These are phyloP conservation scores for Centrapalus pauciflorus DNA, from an alignment of 129 eudicot species.

Conservation along the genomic window DNA sequence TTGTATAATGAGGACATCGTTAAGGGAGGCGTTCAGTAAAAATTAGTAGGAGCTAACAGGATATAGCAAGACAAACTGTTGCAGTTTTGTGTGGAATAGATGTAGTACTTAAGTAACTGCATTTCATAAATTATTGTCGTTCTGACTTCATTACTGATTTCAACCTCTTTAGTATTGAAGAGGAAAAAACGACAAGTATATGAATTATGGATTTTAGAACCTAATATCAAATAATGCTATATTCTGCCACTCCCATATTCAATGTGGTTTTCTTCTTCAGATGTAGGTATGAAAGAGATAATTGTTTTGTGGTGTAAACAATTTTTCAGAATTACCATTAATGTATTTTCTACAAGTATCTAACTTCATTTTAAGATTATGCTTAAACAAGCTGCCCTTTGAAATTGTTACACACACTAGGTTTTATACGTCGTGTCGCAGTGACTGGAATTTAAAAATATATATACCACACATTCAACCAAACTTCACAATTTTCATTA, in stretches of 20 bases:
- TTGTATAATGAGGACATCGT: not conserved
- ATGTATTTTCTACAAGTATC: not conserved
- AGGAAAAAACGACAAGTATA: not conserved
- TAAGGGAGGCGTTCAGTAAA: not conserved
- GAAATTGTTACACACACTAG: too few species aligned
- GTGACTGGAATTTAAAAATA: too few species aligned
- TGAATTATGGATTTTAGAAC: conserved; percentile 3
- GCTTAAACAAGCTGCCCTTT: not conserved
- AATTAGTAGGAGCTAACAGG: too few species aligned
- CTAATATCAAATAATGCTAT: not conserved
- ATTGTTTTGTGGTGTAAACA: not conserved
- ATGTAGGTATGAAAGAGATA: not conserved
- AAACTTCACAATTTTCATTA: too few species aligned
- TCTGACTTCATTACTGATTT: not conserved
- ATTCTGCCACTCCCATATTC: not conserved
- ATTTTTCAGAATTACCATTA: not conserved
- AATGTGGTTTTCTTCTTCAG: not conserved
- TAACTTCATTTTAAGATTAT: not conserved
- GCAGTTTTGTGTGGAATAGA: not conserved
- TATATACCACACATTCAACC: too few species aligned
- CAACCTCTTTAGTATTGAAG: not conserved
- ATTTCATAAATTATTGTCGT: not conserved
- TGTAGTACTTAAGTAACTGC: not conserved
- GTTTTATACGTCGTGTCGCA: too few species aligned
- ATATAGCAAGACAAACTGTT: not conserved